Percentiles rank a stretch among this genome's conserved stretches.
These are phyloP conservation scores for Panaeolus cyanescens DNA, from an alignment of 768 basidiomycete genomes.

Conservation along the genomic window DNA sequence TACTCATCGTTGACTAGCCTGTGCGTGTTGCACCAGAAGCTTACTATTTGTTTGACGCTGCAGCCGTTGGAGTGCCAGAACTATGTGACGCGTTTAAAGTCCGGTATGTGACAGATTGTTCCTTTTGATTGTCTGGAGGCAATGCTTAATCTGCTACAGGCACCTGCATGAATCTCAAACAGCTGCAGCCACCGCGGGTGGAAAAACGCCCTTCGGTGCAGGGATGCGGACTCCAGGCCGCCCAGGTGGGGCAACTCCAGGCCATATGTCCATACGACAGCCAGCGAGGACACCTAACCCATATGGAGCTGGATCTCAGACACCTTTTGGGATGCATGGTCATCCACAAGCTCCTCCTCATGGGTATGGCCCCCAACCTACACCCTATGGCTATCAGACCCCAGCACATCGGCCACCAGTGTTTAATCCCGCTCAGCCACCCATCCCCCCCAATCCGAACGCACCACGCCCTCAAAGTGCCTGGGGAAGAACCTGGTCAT, in stretches of 20 bases:
- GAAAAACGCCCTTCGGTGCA: slow-evolving; percentile 80
- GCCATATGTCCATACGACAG: slow-evolving; percentile 76
- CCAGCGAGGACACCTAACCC: slow-evolving; percentile 79
- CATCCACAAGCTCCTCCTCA: slow-evolving; percentile 27
- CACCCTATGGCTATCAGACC: slow-evolving; percentile 52
- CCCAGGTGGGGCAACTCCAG: slow-evolving; percentile 78
- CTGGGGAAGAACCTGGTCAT: slow-evolving; percentile 21
- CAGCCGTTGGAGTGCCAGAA: slow-evolving; percentile 89
- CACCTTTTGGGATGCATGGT: slow-evolving; percentile 38
- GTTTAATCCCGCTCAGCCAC: slow-evolving; percentile 41
- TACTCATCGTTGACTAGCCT: slow-evolving; percentile 49
- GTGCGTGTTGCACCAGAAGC: slow-evolving; percentile 87
- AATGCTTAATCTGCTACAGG: slow-evolving; percentile 33
- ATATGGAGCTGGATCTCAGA: slow-evolving; percentile 54
- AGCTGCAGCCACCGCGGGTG: slow-evolving; percentile 51
- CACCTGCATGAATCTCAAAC: slow-evolving; percentile 81
- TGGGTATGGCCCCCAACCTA: slow-evolving; percentile 13
- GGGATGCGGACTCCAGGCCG: slow-evolving; percentile 78
- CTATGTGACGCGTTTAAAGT: slow-evolving; percentile 98
- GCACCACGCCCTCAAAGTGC: slow-evolving; percentile 57
- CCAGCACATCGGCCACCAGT: slow-evolving; percentile 38
- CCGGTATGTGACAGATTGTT: slow-evolving; percentile 45
- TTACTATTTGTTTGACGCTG: slow-evolving; percentile 88
- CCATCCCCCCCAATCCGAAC: slow-evolving; percentile 62
- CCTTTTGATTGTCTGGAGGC: not conserved